phyloP scores from a whole-genome alignment of 2,329 filamentous ascomycete species.

The Hypomyces perniciosus region DNA sequence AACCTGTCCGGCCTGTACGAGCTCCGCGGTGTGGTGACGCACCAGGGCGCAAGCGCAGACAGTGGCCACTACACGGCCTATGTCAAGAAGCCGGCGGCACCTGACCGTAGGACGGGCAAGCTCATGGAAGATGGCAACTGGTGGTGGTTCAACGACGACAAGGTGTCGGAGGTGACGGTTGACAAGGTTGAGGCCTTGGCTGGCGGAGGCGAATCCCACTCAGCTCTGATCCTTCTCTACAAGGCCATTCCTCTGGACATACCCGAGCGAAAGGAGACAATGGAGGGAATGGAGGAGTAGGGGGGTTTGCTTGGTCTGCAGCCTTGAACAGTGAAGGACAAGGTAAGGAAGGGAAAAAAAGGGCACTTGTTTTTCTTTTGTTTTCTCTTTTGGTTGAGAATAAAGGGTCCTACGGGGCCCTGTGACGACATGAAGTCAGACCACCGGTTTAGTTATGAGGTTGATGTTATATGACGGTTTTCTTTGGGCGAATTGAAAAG shows the following conservation, averaged over 20 bases:
- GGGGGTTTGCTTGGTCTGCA: background rate
- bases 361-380: too few species aligned
- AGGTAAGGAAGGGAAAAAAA: background rate
- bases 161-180: constrained; percentile 82
- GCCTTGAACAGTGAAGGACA: background rate
- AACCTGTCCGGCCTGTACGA: constrained; percentile 97
- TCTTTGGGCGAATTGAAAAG: too few species aligned
- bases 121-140: constrained; percentile 86
- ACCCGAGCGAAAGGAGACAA: constrained; percentile 38
- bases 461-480: too few species aligned
- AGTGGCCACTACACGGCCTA: constrained; percentile 98
- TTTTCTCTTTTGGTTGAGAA: too few species aligned
- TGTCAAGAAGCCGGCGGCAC: constrained; percentile 77
- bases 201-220: constrained; percentile 84
- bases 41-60: constrained; percentile 93
- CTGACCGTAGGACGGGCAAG: constrained; percentile 72
- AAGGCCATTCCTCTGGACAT: constrained; percentile 63
- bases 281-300: constrained; percentile 33
- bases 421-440: too few species aligned
- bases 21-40: constrained; percentile 86
- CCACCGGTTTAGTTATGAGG: too few species aligned
- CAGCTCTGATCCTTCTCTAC: constrained; percentile 75
- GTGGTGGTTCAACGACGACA: constrained; percentile 99
- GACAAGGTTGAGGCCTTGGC: constrained; percentile 89
- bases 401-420: too few species aligned